These are phyloP conservation scores for Amanita rubescens DNA, from an alignment of 768 basidiomycete species.

Conservation along the genomic window DNA sequence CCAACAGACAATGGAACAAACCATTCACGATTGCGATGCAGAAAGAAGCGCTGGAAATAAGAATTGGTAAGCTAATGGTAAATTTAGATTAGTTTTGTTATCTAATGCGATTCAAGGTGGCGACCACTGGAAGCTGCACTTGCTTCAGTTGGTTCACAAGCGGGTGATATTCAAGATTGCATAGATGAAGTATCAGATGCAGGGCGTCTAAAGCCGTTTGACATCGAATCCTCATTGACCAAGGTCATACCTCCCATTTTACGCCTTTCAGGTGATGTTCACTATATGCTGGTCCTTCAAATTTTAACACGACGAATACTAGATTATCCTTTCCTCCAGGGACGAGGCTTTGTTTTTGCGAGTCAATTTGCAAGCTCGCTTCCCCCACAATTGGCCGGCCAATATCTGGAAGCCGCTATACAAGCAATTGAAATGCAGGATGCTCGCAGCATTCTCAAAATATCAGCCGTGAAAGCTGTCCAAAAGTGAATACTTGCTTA, in stretches of 20 bases:
- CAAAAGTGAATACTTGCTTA: constrained; percentile 63
- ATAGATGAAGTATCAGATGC: constrained; percentile 70
- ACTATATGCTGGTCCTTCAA: background rate
- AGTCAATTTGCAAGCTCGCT: constrained; percentile 78
- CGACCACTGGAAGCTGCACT: constrained; percentile 81
- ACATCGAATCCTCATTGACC: constrained; percentile 69
- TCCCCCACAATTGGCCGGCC: constrained; percentile 63
- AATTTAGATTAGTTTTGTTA: background rate
- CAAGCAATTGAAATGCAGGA: constrained; percentile 71
- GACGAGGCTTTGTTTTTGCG: constrained; percentile 90
- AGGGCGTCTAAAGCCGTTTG: constrained; percentile 58
- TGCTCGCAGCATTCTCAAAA: constrained; percentile 80
- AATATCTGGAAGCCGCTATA: constrained; percentile 84
- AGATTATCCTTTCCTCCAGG: constrained; percentile 93
- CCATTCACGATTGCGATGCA: constrained; percentile 51
- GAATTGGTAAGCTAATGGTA: constrained; percentile 48
- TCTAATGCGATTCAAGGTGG: constrained; percentile 56
- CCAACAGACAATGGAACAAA: constrained; percentile 43
- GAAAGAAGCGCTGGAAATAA: constrained; percentile 43
- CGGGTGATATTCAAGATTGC: constrained; percentile 68
- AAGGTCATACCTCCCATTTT: constrained; percentile 77
- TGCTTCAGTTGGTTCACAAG: constrained; percentile 73
- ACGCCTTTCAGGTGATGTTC: constrained; percentile 50
- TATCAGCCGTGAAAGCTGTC: constrained; percentile 90
- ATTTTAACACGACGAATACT: background rate